A percentile compares a stretch with the other conserved stretches of the same genome.
Evolutionary conservation across 208 protist genomes (phyloP).

Genomic region (Blastocrithidia nonstop): DNA sequence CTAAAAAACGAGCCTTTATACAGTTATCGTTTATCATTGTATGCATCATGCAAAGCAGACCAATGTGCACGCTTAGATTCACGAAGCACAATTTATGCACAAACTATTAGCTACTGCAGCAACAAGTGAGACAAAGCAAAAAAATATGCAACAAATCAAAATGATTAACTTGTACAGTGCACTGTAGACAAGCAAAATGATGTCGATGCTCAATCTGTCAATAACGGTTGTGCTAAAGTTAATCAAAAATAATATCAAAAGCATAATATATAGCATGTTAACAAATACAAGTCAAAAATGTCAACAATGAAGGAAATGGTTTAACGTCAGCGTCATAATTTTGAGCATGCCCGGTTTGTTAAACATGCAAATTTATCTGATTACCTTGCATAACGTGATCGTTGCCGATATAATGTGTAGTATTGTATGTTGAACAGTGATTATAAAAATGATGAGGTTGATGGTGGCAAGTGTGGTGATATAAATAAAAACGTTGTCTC

Average conservation of each 20-base stretch:
- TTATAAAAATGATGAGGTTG: background rate
- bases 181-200: conserved; percentile 2
- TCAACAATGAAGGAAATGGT: conserved; percentile 7
- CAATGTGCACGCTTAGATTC: too few species aligned
- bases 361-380: conserved; percentile 38
- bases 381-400: conserved; percentile 19
- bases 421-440: conserved; percentile 4
- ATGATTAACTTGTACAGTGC: too few species aligned
- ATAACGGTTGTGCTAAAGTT: conserved; percentile 23
- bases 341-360: conserved; percentile 35
- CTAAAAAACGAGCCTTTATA: too few species aligned
- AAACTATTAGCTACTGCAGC: too few species aligned
- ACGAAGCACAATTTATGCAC: too few species aligned
- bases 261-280: background rate
- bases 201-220: conserved; percentile 20
- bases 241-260: background rate
- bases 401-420: conserved; percentile 12
- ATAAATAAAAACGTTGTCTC: too few species aligned
- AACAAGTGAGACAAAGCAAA: too few species aligned
- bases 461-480: background rate
- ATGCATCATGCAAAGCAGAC: too few species aligned
- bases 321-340: conserved; percentile 16
- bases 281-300: background rate
- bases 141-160: too few species aligned
- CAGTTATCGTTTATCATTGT: too few species aligned